These are phyloP conservation scores for Carallia pectinifolia DNA, from an alignment of 345 rosid genomes.

Conservation along the genomic window DNA sequence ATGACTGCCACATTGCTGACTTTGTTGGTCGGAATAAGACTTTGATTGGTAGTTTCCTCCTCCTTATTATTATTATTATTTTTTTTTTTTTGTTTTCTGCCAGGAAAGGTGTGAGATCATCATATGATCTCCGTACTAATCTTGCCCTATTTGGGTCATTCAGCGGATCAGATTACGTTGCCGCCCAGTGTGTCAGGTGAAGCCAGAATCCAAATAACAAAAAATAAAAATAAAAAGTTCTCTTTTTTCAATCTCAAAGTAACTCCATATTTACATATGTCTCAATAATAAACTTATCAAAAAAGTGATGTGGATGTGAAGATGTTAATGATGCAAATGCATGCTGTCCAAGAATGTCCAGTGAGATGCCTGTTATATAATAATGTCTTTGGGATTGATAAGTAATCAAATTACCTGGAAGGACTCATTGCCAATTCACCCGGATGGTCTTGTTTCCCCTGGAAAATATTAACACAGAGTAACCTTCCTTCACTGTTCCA, in stretches of 20 bases:
- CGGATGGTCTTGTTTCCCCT: neutral
- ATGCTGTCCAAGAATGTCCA: too few species aligned
- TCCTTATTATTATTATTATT: neutral
- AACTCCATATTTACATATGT: too few species aligned
- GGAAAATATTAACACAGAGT: too few species aligned
- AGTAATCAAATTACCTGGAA: too few species aligned
- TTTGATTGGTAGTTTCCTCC: slow-evolving; percentile 14
- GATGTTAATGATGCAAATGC: too few species aligned
- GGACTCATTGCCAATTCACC: neutral
- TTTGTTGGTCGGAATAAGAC: neutral
- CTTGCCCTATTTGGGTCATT: slow-evolving; percentile 70
- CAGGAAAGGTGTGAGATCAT: slow-evolving; percentile 60
- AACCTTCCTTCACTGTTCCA: neutral
- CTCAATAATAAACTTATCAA: too few species aligned
- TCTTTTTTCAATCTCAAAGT: too few species aligned
- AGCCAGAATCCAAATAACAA: neutral
- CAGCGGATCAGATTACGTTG: slow-evolving; percentile 69
- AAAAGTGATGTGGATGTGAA: too few species aligned
- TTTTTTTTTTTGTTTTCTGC: slow-evolving; percentile 16
- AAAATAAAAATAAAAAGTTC: too few species aligned
- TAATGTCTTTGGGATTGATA: too few species aligned
- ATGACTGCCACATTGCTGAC: neutral
- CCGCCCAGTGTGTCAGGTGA: slow-evolving; percentile 76
- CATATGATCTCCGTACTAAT: slow-evolving; percentile 65
- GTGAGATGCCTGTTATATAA: too few species aligned